Evolutionary conservation across 2,329 filamentous ascomycete species (phyloP).

Genomic region (Hypoxylon sp.): DNA sequence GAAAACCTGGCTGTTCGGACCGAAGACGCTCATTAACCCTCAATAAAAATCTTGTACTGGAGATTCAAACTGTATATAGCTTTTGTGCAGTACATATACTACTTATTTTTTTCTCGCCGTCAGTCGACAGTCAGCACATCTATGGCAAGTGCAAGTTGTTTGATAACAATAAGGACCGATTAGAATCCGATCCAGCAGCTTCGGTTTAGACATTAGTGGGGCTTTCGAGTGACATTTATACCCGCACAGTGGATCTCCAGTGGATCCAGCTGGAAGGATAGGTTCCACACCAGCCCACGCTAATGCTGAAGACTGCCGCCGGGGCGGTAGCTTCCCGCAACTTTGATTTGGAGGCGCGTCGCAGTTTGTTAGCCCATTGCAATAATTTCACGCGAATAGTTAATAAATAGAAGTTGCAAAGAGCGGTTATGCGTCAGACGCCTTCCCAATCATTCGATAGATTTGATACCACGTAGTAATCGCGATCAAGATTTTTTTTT

Average conservation of each 20-base stretch:
- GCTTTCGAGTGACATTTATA: constrained; percentile 22
- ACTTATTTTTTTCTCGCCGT: constrained; percentile 29
- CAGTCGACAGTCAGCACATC: neutral
- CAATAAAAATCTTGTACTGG: constrained; percentile 35
- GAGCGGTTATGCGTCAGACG: constrained; percentile 4
- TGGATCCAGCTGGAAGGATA: constrained; percentile 10
- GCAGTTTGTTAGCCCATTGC: neutral
- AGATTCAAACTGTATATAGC: constrained; percentile 52
- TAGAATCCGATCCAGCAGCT: constrained; percentile 8
- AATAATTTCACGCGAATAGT: neutral
- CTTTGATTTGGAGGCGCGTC: constrained; percentile 1
- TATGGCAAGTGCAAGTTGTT: constrained; percentile 1
- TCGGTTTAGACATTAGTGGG: constrained; percentile 13
- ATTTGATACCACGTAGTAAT: constrained; percentile 13
- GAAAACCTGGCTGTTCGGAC: constrained; percentile 36
- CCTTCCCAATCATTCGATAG: constrained; percentile 26
- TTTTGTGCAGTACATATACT: constrained; percentile 47
- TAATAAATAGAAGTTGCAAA: constrained; percentile 3
- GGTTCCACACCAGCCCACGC: constrained; percentile 5
- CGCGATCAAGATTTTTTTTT: constrained; percentile 8
- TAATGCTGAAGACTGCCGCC: constrained; percentile 8
- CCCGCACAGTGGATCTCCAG: constrained; percentile 17
- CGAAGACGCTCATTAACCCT: constrained; percentile 35
- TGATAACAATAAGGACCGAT: neutral
- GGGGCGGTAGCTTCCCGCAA: constrained; percentile 6